Percentiles rank a stretch among this genome's conserved stretches.
Conservation (phyloP, 129 eudicot genomes). For the Flaveria trinervia region DNA sequence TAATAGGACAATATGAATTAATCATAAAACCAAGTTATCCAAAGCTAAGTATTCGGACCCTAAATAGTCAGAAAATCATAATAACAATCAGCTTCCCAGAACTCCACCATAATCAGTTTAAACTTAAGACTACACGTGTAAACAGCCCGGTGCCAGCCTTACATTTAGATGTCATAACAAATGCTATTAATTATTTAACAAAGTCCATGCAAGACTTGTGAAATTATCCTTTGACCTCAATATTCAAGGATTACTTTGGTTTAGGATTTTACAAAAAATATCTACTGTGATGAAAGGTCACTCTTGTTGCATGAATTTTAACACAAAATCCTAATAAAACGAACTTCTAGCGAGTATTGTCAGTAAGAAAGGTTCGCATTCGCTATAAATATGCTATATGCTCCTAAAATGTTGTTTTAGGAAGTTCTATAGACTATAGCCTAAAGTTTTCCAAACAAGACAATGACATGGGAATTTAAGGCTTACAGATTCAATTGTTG, state of each 20-base stretch:
- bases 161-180: no score
- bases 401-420: not conserved
- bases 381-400: not conserved
- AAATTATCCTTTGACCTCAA: no score
- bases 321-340: not conserved
- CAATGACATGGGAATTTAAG: not conserved
- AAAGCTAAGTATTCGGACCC: not conserved
- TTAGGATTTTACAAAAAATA: slow-evolving; percentile 6
- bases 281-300: slow-evolving; percentile 6
- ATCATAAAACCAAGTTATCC: not conserved
- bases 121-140: not conserved
- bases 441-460: slow-evolving; percentile 5
- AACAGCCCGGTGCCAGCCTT: not conserved
- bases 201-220: no score
- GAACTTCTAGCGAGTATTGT: slow-evolving; percentile 13
- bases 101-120: not conserved
- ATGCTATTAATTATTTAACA: no score
- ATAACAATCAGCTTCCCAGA: not conserved
- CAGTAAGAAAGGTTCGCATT: not conserved
- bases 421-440: not conserved
- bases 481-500: slow-evolving; percentile 79
- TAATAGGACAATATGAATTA: no score
- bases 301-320: slow-evolving; percentile 12
- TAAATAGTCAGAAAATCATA: no score
- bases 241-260: not conserved